Evolutionary conservation across 2,329 filamentous ascomycete species (phyloP).

Genomic region (Aspergillus sergii): DNA sequence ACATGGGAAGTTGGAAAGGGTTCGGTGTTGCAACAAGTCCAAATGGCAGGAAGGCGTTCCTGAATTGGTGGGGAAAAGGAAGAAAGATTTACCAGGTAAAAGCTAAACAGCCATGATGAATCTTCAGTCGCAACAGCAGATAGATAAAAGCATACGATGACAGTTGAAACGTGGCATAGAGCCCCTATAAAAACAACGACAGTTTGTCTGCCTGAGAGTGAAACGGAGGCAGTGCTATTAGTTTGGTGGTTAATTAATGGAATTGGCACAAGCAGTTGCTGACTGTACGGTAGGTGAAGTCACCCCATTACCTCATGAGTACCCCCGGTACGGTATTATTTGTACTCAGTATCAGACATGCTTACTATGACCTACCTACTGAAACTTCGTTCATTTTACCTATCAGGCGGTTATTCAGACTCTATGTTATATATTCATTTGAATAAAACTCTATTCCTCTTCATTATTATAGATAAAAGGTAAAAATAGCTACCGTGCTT

Average conservation of each 20-base stretch:
- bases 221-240: not conserved
- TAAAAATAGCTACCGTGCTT: not conserved
- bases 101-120: not conserved
- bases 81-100: not conserved
- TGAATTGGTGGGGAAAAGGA: not conserved
- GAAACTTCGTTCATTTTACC: not conserved
- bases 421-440: not conserved
- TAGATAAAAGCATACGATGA: not conserved
- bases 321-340: not conserved
- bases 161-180: slow-evolving; percentile 1
- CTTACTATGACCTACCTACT: not conserved
- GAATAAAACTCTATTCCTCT: not conserved
- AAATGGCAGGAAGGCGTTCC: not conserved
- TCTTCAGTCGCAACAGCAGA: not conserved
- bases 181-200: not conserved
- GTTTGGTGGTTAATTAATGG: not conserved
- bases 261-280: not conserved
- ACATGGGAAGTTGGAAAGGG: slow-evolving; percentile 13
- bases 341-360: not conserved
- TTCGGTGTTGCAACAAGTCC: not conserved
- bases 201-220: slow-evolving; percentile 2
- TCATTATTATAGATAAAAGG: not conserved
- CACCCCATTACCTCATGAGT: not conserved
- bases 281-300: not conserved
- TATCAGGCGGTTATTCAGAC: not conserved